Conservation (phyloP, 257 asterid genomes). For the Coffea canephora region DNA sequence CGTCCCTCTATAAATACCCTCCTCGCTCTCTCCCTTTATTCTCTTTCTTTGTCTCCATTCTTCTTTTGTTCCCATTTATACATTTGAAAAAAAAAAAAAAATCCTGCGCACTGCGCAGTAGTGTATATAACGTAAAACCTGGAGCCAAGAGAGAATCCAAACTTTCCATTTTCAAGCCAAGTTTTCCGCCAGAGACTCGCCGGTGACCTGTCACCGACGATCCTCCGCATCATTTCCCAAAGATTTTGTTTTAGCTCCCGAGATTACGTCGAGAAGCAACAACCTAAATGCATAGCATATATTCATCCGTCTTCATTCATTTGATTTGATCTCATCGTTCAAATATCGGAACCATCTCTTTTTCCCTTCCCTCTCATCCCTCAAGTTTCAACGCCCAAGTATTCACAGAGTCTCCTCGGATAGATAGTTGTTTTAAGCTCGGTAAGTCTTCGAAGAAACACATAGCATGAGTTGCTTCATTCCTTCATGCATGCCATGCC, state of each 20-base stretch:
- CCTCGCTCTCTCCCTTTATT: constrained; percentile 25
- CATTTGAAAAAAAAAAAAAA: background rate
- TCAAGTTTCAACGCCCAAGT: too few species aligned
- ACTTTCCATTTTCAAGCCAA: constrained; percentile 14
- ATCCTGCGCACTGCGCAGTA: too few species aligned
- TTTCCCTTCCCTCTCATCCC: background rate
- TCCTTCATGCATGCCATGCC: too few species aligned
- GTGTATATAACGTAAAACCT: constrained; percentile 25
- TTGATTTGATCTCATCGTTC: background rate
- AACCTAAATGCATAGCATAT: constrained; percentile 5
- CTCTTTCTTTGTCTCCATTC: constrained; percentile 49
- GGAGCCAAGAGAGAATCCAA: constrained; percentile 25
- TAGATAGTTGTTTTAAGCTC: too few species aligned
- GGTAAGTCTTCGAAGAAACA: too few species aligned
- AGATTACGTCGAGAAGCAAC: background rate
- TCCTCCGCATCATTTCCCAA: background rate
- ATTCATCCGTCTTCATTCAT: background rate
- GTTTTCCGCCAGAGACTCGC: constrained; percentile 23
- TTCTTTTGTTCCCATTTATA: constrained; percentile 30
- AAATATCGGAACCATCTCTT: background rate
- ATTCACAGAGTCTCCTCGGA: too few species aligned
- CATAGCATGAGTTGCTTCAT: too few species aligned
- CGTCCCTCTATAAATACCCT: constrained; percentile 50
- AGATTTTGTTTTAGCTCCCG: background rate
- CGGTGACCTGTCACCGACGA: constrained; percentile 24